These are phyloP conservation scores for Xerocomus potaroensis DNA, from an alignment of 768 basidiomycete species.

Conservation along the genomic window DNA sequence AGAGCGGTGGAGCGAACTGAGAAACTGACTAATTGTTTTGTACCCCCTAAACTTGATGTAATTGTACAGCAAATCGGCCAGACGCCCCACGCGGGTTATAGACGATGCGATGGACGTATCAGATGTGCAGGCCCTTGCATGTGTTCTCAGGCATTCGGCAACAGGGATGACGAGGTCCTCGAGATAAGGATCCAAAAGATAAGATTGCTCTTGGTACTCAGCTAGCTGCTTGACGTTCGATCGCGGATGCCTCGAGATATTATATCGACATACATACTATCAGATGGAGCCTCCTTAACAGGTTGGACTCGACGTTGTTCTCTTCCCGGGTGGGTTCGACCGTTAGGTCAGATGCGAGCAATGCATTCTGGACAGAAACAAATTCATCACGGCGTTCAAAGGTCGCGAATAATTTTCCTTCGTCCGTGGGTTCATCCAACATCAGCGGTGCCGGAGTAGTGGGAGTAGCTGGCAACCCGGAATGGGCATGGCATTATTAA, in stretches of 20 bases:
- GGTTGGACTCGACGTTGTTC: slow-evolving; percentile 37
- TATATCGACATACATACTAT: slow-evolving; percentile 44
- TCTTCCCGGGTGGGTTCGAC: slow-evolving; percentile 41
- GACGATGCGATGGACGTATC: slow-evolving; percentile 26
- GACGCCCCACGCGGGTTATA: slow-evolving; percentile 41
- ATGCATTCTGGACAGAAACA: slow-evolving; percentile 41
- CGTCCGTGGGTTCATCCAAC: slow-evolving; percentile 37
- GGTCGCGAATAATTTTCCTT: slow-evolving; percentile 45
- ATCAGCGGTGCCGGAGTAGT: slow-evolving; percentile 20
- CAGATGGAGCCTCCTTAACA: slow-evolving; percentile 40
- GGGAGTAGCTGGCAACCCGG: neutral
- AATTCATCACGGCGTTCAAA: slow-evolving; percentile 67
- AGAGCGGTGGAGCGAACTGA: slow-evolving; percentile 1
- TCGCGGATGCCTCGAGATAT: neutral
- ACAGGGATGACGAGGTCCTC: slow-evolving; percentile 75
- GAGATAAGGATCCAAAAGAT: slow-evolving; percentile 86
- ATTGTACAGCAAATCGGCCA: slow-evolving; percentile 66
- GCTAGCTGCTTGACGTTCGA: slow-evolving; percentile 51
- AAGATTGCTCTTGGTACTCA: slow-evolving; percentile 90
- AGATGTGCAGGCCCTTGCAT: slow-evolving; percentile 42
- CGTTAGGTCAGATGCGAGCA: slow-evolving; percentile 48
- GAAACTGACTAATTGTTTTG: slow-evolving; percentile 80
- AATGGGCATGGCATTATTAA: neutral
- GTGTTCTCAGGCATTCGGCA: slow-evolving; percentile 56
- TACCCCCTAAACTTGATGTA: slow-evolving; percentile 87